A percentile compares a stretch with the other conserved stretches of the same genome.
Conservation (phyloP, 345 rosid genomes). For the Murraya koenigii region DNA sequence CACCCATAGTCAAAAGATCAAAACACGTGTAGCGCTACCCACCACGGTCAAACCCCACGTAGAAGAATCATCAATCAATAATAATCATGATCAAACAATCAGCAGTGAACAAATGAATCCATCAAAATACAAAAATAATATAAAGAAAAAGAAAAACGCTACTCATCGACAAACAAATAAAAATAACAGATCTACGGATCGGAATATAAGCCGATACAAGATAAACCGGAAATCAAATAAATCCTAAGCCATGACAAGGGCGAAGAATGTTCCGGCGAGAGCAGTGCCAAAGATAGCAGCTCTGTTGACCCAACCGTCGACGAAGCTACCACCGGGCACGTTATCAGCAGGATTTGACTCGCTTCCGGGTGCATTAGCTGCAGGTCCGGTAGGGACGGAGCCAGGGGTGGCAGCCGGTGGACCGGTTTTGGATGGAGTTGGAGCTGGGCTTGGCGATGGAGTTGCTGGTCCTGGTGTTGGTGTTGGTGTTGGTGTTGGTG, state of each 20-base stretch:
- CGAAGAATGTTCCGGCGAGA: constrained; percentile 47
- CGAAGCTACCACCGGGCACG: constrained; percentile 34
- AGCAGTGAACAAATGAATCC: constrained; percentile 23
- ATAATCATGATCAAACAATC: neutral
- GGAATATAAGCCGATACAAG: constrained; percentile 16
- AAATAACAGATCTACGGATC: constrained; percentile 26
- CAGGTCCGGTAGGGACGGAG: neutral
- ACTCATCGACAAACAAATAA: constrained; percentile 13
- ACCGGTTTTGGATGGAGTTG: constrained; percentile 35
- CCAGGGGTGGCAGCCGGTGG: constrained; percentile 25
- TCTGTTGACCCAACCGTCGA: constrained; percentile 31
- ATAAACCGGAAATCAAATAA: neutral
- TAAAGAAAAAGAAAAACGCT: constrained; percentile 4
- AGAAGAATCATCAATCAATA: constrained; percentile 3
- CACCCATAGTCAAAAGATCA: constrained; percentile 11
- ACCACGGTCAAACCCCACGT: constrained; percentile 10
- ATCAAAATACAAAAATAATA: neutral
- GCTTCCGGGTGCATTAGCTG: constrained; percentile 22
- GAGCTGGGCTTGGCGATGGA: constrained; percentile 14
- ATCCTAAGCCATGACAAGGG: constrained; percentile 54
- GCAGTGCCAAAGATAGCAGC: constrained; percentile 36
- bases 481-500: constrained; percentile 1
- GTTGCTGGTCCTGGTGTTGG: constrained; percentile 14
- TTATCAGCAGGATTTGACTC: constrained; percentile 15
- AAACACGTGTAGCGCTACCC: constrained; percentile 23